Evolutionary conservation across 805 yeast species (phyloP).

Genomic region (Saccharomycopsis synnaedendra): DNA sequence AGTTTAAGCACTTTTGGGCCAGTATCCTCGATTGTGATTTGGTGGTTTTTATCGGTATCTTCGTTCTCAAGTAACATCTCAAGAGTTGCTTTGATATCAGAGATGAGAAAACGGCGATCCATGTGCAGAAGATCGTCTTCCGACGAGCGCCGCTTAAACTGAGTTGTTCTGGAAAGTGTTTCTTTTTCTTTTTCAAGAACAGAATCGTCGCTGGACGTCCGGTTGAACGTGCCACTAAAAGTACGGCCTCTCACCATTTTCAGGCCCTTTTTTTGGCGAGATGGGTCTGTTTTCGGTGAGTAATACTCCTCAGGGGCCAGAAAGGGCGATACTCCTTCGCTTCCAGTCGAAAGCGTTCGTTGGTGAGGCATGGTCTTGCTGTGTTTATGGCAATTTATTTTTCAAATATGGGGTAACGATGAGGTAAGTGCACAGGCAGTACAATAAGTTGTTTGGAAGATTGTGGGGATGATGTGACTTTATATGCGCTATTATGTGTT

Average conservation of each 20-base stretch:
- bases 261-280: slow-evolving; percentile 29
- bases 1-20: slow-evolving; percentile 75
- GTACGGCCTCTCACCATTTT: slow-evolving; percentile 46
- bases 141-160: slow-evolving; percentile 38
- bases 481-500: no score
- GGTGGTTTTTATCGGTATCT: slow-evolving; percentile 77
- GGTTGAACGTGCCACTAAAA: slow-evolving; percentile 7
- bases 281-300: slow-evolving; percentile 50
- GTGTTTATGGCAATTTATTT: neutral
- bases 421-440: neutral
- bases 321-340: slow-evolving; percentile 43
- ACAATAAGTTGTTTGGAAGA: no score
- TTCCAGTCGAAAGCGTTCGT: slow-evolving; percentile 27
- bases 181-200: neutral
- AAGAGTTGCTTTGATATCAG: slow-evolving; percentile 65
- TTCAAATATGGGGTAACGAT: neutral
- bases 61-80: slow-evolving; percentile 58
- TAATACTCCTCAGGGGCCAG: slow-evolving; percentile 62
- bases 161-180: slow-evolving; percentile 13
- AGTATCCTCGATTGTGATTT: slow-evolving; percentile 75
- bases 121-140: slow-evolving; percentile 31
- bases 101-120: slow-evolving; percentile 44
- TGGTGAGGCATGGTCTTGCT: slow-evolving; percentile 17
- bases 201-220: neutral
- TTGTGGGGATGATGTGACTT: no score